phyloP scores from a whole-genome alignment of 805 yeast species.

The Candida glaebosa region DNA sequence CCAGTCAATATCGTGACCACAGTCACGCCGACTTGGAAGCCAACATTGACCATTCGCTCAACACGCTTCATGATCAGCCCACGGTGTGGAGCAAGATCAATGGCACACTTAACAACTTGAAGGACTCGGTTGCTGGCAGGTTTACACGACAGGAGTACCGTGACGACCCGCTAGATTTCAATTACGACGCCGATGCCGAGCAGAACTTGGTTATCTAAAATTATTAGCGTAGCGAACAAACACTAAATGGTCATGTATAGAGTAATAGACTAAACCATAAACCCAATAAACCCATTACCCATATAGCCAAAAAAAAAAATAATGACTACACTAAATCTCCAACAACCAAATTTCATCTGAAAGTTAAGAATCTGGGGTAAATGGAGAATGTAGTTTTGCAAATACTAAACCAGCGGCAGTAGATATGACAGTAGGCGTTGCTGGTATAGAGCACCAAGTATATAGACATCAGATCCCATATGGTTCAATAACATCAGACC shows the following conservation, averaged over 20 bases:
- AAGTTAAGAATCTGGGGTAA: not conserved
- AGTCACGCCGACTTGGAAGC: slow-evolving; percentile 22
- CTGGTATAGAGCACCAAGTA: too few relatives aligned
- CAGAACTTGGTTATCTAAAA: slow-evolving; percentile 28
- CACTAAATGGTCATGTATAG: not conserved
- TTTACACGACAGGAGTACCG: slow-evolving; percentile 12
- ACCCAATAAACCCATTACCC: too few relatives aligned
- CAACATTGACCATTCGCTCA: slow-evolving; percentile 9
- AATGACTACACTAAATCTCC: not conserved
- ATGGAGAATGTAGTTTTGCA: too few relatives aligned
- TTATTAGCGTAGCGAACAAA: too few relatives aligned
- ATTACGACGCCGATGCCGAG: slow-evolving; percentile 34
- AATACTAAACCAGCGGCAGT: too few relatives aligned
- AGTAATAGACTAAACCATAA: not conserved
- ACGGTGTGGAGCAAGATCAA: slow-evolving; percentile 27
- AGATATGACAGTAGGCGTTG: too few relatives aligned
- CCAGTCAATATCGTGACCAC: slow-evolving; percentile 6
- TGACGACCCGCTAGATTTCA: slow-evolving; percentile 30
- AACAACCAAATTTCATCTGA: not conserved
- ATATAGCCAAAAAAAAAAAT: too few relatives aligned
- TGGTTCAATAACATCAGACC: too few relatives aligned
- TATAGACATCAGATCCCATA: not conserved
- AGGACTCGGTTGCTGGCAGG: slow-evolving; percentile 15
- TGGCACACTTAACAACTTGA: slow-evolving; percentile 21
- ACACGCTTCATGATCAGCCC: not conserved